Base-by-base conservation (phyloP, 164 flowering plant species). In the Malania oleifera region DNA sequence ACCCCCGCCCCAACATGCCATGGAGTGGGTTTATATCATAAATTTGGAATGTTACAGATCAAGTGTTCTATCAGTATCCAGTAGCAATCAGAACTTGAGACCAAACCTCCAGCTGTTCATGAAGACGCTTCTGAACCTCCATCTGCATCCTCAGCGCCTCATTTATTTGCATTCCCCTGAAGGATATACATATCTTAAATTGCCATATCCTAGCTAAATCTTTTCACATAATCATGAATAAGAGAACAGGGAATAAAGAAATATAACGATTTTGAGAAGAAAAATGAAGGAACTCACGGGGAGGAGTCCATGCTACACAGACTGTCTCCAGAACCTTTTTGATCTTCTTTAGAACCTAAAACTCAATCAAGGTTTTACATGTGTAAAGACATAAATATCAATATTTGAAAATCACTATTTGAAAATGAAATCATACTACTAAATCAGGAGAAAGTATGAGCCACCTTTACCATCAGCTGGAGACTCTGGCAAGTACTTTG, bases 71-170 rank as follows among this genome's bases (percentile, higher is more conserved):
- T 60, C 50, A 46, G 53, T 49, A 25, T 38, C 24, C 41, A 41
- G 22, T 15, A 41, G 29, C 38, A 35, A 54, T 14, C 20, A 37
- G 38, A 17, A 23, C 8, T 8, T 29, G 29, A 25, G 28, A 58
- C 5, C 67, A 63, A 49, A 79, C 88, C 88, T 83, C 88, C 52
- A 83, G 82, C 73, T 83, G 88, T 70, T 83, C 88, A 49, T 80
- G 83, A 15, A 83, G 85, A 52, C 88, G 83, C 69, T 80, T 83
- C 63, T 83, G 88, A 65, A 83, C 85, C 67, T 83, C 85, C 85
- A 83, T 83, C 64, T 83, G 88, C 81, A 83, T 71, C 75, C 74
- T 75, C 47, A 83, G 59, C 15, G 85, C 82, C 52, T 83, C 88
- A 38, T 75, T 77, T 45, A 83, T 80, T 70, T 83, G 88, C 44